Percentiles rank a stretch among this genome's conserved stretches.
These are phyloP conservation scores for Viola pubescens DNA, from an alignment of 441 rosid genomes.

Conservation along the genomic window DNA sequence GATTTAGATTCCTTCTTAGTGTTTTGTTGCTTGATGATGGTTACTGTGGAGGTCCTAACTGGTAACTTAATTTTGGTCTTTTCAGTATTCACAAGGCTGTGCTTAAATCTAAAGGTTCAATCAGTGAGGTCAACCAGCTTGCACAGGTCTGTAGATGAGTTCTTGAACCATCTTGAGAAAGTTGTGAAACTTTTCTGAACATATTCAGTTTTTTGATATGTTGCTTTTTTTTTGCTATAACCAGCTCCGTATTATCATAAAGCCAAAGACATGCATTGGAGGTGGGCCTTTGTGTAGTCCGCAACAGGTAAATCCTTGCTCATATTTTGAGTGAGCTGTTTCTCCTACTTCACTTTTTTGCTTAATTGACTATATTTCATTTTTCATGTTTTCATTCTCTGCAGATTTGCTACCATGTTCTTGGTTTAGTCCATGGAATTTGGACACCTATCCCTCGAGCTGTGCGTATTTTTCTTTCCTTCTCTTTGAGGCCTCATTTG, in stretches of 20 bases:
- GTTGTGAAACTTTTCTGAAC: constrained; percentile 4
- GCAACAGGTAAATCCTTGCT: constrained; percentile 61
- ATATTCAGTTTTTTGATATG: constrained; percentile 18
- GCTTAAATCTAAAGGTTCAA: constrained; percentile 77
- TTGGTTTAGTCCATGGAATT: constrained; percentile 91
- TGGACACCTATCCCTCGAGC: constrained; percentile 97
- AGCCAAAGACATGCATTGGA: constrained; percentile 66
- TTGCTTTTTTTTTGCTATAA: constrained; percentile 22
- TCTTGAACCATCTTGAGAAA: constrained; percentile 15
- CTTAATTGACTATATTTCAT: constrained; percentile 11
- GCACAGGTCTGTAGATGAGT: constrained; percentile 70
- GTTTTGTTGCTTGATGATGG: too few species aligned
- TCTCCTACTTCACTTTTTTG: constrained; percentile 8
- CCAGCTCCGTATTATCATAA: constrained; percentile 88
- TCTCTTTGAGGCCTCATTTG: constrained; percentile 6
- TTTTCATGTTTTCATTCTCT: constrained; percentile 22
- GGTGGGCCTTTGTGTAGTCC: constrained; percentile 81
- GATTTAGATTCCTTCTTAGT: too few species aligned
- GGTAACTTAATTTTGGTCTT: constrained; percentile 19
- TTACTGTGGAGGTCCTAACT: not conserved
- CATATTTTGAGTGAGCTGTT: constrained; percentile 14
- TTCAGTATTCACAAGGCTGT: constrained; percentile 80
- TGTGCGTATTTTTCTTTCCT: constrained; percentile 36
- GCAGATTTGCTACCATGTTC: constrained; percentile 97
- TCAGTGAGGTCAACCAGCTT: constrained; percentile 81